phyloP scores from a whole-genome alignment of 179 eudicot genomes.

The Patellifolia procumbens region DNA sequence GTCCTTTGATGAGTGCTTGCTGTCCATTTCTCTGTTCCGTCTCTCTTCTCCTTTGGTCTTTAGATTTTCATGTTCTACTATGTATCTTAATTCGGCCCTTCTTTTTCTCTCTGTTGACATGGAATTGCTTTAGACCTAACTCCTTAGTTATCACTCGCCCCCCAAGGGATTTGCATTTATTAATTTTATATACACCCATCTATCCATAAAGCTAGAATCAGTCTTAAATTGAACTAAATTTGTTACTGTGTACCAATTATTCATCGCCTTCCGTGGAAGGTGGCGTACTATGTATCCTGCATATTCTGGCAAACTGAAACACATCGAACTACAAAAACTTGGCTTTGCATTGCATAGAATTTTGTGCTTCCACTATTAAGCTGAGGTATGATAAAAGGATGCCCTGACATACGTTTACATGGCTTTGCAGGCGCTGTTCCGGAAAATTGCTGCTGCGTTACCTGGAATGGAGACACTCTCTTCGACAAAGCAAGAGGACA shows the following conservation, averaged over 20 bases:
- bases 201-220: background rate
- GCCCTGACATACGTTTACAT: background rate
- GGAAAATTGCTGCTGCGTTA: conserved; percentile 44
- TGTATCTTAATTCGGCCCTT: too few relatives aligned
- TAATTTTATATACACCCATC: background rate
- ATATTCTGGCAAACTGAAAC: background rate
- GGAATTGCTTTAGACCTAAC: background rate
- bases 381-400: background rate
- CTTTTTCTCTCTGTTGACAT: background rate
- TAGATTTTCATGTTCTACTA: too few relatives aligned
- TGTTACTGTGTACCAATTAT: background rate
- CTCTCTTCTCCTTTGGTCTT: too few relatives aligned
- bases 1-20: background rate
- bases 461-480: conserved; percentile 47
- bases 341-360: background rate
- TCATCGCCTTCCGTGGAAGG: background rate
- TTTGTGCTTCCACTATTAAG: background rate
- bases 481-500: conserved; percentile 51
- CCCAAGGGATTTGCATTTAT: background rate
- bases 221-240: too few relatives aligned
- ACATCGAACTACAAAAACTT: background rate
- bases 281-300: background rate
- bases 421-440: conserved; percentile 39
- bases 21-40: too few relatives aligned
- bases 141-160: background rate